Percentiles rank a stretch among this genome's conserved stretches.
Evolutionary conservation across 768 basidiomycete species (phyloP).

Genomic region (Chalciporus pseudorubinellus): DNA sequence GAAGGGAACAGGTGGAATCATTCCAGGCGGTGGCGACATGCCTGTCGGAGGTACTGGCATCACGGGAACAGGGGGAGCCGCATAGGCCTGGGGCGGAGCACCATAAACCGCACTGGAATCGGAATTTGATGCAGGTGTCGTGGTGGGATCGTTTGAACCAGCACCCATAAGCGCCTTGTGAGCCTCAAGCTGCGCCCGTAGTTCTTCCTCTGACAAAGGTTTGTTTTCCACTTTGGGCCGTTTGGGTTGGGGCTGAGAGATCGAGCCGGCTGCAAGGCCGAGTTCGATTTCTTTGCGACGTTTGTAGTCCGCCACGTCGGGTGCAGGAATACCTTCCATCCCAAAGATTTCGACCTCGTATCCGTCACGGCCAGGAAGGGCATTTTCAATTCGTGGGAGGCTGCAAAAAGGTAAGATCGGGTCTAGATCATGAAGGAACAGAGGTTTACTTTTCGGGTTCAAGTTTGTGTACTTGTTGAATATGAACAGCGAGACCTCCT

Average conservation of each 20-base stretch:
- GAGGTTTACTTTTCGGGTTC: slow-evolving; percentile 70
- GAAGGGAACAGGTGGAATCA: slow-evolving; percentile 40
- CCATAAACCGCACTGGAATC: slow-evolving; percentile 59
- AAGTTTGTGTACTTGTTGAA: slow-evolving; percentile 99
- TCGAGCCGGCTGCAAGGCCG: slow-evolving; percentile 78
- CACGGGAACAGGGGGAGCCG: slow-evolving; percentile 38
- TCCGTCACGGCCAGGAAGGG: slow-evolving; percentile 92
- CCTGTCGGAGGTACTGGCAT: slow-evolving; percentile 26
- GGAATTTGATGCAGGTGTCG: slow-evolving; percentile 36
- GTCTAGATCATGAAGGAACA: neutral
- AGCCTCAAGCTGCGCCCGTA: slow-evolving; percentile 79
- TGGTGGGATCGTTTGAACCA: slow-evolving; percentile 34
- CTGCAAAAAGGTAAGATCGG: slow-evolving; percentile 33
- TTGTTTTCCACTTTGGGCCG: slow-evolving; percentile 79
- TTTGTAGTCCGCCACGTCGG: slow-evolving; percentile 94
- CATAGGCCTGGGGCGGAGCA: slow-evolving; percentile 72
- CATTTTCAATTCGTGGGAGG: slow-evolving; percentile 91
- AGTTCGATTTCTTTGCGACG: slow-evolving; percentile 93
- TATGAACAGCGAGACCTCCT: slow-evolving; percentile 95
- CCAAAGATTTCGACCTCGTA: slow-evolving; percentile 99
- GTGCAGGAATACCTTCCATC: slow-evolving; percentile 96
- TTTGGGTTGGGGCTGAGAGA: slow-evolving; percentile 78
- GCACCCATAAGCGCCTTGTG: slow-evolving; percentile 92
- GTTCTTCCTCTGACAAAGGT: slow-evolving; percentile 76
- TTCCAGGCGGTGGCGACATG: slow-evolving; percentile 38